Percentiles rank a stretch among this genome's conserved stretches.
phyloP scores from a whole-genome alignment of 2,329 filamentous ascomycete species.

The Acrodontium crateriforme region DNA sequence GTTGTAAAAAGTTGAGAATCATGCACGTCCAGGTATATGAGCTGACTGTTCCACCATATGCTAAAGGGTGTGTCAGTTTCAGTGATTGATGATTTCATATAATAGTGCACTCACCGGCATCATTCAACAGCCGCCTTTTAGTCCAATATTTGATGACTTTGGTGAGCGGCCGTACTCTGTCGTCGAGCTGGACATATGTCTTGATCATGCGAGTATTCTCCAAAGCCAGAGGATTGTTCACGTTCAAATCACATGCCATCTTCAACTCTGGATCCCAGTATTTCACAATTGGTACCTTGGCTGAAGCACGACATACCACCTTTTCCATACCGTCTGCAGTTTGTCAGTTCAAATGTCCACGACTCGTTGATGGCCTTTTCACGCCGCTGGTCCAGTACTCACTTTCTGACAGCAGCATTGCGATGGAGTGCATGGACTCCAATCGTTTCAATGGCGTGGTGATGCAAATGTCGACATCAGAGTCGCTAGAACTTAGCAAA shows the following conservation, averaged over 20 bases:
- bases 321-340: constrained; percentile 84
- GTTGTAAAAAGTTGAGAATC: constrained; percentile 91
- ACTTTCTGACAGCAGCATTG: constrained; percentile 74
- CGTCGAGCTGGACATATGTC: constrained; percentile 87
- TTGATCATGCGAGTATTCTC: constrained; percentile 98
- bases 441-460: constrained; percentile 79
- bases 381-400: constrained; percentile 27
- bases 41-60: constrained; percentile 83
- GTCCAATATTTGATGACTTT: constrained; percentile 99
- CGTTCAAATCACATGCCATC: constrained; percentile 92
- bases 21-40: constrained; percentile 99
- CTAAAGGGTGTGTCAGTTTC: constrained; percentile 31
- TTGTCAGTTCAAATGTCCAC: constrained; percentile 11
- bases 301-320: constrained; percentile 84
- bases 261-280: constrained; percentile 91
- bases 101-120: constrained; percentile 65
- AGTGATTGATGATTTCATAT: background rate
- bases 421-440: constrained; percentile 81
- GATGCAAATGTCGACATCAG: constrained; percentile 97
- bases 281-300: constrained; percentile 97
- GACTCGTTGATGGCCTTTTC: background rate
- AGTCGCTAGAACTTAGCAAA: constrained; percentile 84
- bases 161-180: constrained; percentile 76
- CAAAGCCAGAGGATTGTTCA: constrained; percentile 89
- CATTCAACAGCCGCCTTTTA: constrained; percentile 79